Percentiles rank a stretch among this genome's conserved stretches.
These are phyloP conservation scores for Alternaria infectoria DNA, from an alignment of 2,329 filamentous ascomycete genomes.

Conservation along the genomic window DNA sequence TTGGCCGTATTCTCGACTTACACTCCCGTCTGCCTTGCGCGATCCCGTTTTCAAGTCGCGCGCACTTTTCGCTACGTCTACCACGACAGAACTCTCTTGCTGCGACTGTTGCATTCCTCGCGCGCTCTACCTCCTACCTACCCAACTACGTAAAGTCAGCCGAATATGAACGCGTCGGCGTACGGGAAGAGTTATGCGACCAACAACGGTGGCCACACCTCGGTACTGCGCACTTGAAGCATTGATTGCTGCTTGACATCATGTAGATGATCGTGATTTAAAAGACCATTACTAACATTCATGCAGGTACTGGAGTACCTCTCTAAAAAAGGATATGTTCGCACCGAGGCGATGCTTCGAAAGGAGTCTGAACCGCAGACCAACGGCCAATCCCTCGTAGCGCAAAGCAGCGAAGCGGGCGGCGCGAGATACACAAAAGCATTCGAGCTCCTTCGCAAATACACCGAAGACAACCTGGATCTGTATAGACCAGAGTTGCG, in stretches of 20 bases:
- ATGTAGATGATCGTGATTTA: background rate
- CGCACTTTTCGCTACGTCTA: background rate
- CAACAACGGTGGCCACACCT: background rate
- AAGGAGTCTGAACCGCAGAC: slow-evolving; percentile 87
- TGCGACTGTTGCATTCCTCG: background rate
- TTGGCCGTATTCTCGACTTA: background rate
- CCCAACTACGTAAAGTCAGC: background rate
- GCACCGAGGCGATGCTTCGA: slow-evolving; percentile 89
- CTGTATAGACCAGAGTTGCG: slow-evolving; percentile 90
- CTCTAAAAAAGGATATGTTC: slow-evolving; percentile 90
- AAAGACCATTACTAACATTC: slow-evolving; percentile 5
- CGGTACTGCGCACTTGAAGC: background rate
- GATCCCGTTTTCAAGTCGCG: background rate
- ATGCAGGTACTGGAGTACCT: slow-evolving; percentile 87
- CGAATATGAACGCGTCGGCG: background rate
- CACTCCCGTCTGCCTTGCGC: background rate
- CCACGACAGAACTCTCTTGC: background rate
- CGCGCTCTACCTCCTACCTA: background rate
- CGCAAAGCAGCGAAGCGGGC: slow-evolving; percentile 69
- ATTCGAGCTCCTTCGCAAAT: slow-evolving; percentile 75
- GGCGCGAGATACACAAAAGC: slow-evolving; percentile 79
- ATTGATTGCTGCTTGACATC: background rate
- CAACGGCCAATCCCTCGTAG: slow-evolving; percentile 76
- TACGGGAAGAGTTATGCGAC: background rate
- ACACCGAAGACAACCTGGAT: slow-evolving; percentile 91